Evolutionary conservation across 176 grass and related monocot genomes (phyloP).

Genomic region (Ampelocalamus luodianensis): DNA sequence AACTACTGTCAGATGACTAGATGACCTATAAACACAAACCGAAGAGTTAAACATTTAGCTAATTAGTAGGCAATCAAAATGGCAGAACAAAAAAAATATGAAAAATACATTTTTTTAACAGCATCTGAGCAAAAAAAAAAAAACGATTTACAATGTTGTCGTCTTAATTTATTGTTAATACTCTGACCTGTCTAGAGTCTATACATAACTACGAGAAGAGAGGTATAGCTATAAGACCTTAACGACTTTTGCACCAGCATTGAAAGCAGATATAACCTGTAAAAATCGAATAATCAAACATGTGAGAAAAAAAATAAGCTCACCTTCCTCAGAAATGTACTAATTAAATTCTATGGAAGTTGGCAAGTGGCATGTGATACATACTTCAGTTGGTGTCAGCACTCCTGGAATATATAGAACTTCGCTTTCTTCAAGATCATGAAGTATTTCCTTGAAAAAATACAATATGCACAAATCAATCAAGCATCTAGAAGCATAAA

Average conservation of each 20-base stretch:
- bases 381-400: conserved; percentile 88
- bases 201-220: conserved; percentile 28
- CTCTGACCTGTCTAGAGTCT: conserved; percentile 1
- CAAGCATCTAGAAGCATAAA: conserved; percentile 8
- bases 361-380: conserved; percentile 35
- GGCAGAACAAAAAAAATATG: background rate
- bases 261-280: conserved; percentile 81
- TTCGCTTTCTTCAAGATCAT: conserved; percentile 55
- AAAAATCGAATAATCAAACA: conserved; percentile 35
- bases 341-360: conserved; percentile 14
- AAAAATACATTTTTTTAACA: background rate
- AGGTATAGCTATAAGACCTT: conserved; percentile 57
- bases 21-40: background rate
- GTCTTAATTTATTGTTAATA: conserved; percentile 27
- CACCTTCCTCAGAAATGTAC: background rate
- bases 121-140: background rate
- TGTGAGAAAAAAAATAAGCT: conserved; percentile 24
- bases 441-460: conserved; percentile 76
- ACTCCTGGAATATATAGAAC: conserved; percentile 92
- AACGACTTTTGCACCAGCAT: conserved; percentile 67
- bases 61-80: background rate
- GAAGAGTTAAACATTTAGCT: background rate
- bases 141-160: background rate
- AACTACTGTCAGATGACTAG: background rate
- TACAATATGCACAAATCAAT: conserved; percentile 25